phyloP scores from a whole-genome alignment of 768 basidiomycete species.

The Naematelia aurantialba region DNA sequence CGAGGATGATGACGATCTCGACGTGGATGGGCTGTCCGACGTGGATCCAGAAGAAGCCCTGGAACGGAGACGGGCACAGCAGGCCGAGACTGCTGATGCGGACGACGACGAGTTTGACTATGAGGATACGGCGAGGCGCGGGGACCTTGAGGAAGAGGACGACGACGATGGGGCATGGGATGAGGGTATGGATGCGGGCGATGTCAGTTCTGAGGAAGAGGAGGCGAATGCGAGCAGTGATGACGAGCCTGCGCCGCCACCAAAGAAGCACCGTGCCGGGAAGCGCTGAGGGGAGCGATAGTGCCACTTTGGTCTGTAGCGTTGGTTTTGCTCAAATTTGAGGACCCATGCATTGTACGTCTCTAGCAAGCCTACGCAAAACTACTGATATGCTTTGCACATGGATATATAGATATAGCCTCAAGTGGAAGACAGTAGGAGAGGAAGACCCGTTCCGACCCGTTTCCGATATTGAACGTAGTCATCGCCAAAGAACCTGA shows the following conservation, averaged over 20 bases:
- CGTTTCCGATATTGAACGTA: constrained; percentile 70
- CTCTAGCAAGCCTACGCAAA: background rate
- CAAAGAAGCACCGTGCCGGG: background rate
- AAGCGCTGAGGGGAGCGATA: background rate
- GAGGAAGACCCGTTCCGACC: constrained; percentile 82
- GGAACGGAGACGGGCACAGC: constrained; percentile 6
- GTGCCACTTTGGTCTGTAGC: no score
- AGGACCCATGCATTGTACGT: background rate
- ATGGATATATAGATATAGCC: background rate
- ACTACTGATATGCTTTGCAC: background rate
- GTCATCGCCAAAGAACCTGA: constrained; percentile 84
- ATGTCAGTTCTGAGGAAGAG: constrained; percentile 19
- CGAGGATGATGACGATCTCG: constrained; percentile 45
- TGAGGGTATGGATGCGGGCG: constrained; percentile 19
- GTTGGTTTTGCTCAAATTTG: no score
- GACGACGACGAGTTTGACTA: constrained; percentile 52
- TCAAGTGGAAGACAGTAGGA: constrained; percentile 12
- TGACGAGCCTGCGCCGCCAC: constrained; percentile 13
- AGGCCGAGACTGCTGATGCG: constrained; percentile 34
- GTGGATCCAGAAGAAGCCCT: constrained; percentile 49
- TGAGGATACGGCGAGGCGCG: constrained; percentile 48
- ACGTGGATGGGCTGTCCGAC: constrained; percentile 53
- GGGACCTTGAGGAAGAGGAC: constrained; percentile 26
- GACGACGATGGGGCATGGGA: constrained; percentile 24
- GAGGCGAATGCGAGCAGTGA: constrained; percentile 19